Percentiles rank a stretch among this genome's conserved stretches.
These are phyloP conservation scores for Ceratobasidium sp. DNA, from an alignment of 1,284 basidiomycete genomes.

Conservation along the genomic window DNA sequence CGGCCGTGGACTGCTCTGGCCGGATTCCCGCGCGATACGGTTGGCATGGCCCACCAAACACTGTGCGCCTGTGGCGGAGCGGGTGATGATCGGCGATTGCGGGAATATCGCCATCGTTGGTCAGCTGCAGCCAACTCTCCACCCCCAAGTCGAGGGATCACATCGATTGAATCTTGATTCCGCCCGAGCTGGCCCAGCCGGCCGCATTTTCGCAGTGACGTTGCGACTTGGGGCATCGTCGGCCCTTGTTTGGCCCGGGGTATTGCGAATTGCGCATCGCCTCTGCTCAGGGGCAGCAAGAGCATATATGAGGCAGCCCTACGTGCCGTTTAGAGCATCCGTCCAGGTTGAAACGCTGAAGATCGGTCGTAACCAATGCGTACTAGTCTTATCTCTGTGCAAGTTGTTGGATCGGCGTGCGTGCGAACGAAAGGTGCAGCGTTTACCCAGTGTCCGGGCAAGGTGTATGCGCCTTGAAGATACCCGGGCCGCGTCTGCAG, in stretches of 20 bases:
- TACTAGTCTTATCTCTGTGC: conserved; percentile 6
- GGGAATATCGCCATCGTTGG: conserved; percentile 42
- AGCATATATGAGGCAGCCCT: not conserved
- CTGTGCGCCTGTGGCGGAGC: not conserved
- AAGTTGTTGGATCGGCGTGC: not conserved
- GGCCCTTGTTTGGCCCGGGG: conserved; percentile 19
- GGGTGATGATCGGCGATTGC: conserved; percentile 40
- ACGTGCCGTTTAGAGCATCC: not conserved
- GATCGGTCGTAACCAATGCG: not conserved
- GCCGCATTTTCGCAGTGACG: not conserved
- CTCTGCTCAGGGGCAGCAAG: not conserved
- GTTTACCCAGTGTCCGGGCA: not conserved
- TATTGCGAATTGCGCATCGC: not conserved
- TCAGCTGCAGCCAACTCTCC: not conserved
- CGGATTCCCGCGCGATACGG: not conserved
- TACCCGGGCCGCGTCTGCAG: not conserved
- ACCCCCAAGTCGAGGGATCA: not conserved
- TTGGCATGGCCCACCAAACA: no score
- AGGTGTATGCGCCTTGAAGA: not conserved
- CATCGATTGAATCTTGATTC: conserved; percentile 17
- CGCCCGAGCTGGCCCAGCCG: not conserved
- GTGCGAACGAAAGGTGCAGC: not conserved
- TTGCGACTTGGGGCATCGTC: conserved; percentile 7
- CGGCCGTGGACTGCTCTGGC: not conserved
- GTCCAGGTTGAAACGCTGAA: not conserved